A percentile compares a stretch with the other conserved stretches of the same genome.
Evolutionary conservation across 495 filamentous ascomycete genomes (phyloP).

Genomic region (Parathielavia hyrcaniae): DNA sequence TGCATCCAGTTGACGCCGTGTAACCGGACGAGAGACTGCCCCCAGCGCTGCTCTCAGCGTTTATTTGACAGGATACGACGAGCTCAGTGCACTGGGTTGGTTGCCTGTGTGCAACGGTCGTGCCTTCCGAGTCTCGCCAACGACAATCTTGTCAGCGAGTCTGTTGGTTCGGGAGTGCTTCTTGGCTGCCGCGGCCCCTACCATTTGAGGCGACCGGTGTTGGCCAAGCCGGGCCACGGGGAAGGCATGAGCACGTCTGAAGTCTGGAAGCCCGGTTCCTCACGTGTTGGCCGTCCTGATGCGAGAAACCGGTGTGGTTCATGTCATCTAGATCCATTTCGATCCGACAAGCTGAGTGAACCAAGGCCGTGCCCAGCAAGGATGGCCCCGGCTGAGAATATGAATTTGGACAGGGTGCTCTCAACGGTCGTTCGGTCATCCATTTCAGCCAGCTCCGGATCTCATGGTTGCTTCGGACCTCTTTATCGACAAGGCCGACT

Average conservation of each 20-base stretch:
- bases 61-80: conserved; percentile 22
- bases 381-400: no score
- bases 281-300: no score
- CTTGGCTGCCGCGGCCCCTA: conserved; percentile 4
- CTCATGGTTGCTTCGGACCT: background rate
- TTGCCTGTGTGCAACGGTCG: background rate
- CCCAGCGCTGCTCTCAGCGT: conserved; percentile 12
- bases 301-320: no score
- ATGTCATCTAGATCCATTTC: no score
- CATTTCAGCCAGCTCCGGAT: no score
- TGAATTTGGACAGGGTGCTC: no score
- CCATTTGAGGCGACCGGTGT: background rate
- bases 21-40: background rate
- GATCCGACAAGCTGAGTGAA: no score
- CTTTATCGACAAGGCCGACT: background rate
- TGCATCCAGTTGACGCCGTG: conserved; percentile 8
- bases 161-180: conserved; percentile 3
- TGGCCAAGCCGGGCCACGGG: background rate
- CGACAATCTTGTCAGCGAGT: background rate
- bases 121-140: background rate
- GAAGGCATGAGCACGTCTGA: no score
- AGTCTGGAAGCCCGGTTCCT: no score
- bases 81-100: background rate
- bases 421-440: no score
- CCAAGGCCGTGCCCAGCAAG: no score